These are phyloP conservation scores for Calocera cornea DNA, from an alignment of 768 basidiomycete genomes.

Conservation along the genomic window DNA sequence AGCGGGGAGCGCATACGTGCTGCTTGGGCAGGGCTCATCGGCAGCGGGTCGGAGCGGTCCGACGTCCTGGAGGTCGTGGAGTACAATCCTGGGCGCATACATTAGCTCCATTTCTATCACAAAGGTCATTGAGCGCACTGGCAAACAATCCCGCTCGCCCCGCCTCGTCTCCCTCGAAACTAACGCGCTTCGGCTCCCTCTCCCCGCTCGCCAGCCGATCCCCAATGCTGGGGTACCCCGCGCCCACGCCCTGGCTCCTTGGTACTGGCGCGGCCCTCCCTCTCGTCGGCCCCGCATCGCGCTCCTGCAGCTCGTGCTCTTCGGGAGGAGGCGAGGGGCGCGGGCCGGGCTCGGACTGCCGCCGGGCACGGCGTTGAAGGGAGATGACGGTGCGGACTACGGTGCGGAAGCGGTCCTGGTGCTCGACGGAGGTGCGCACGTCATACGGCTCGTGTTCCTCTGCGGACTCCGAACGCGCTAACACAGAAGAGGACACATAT, in stretches of 20 bases:
- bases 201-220: not conserved
- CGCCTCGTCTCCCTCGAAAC: not conserved
- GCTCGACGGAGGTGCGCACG: not conserved
- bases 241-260: not conserved
- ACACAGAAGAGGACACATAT: not conserved
- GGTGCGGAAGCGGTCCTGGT: not conserved
- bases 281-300: not conserved
- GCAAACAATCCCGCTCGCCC: not conserved
- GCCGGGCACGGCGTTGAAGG: not conserved
- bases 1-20: not conserved
- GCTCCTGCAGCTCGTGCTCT: not conserved
- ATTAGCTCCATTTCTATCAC: not conserved
- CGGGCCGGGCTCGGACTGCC: not conserved
- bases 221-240: not conserved
- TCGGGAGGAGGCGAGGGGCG: not conserved
- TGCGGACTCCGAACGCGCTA: not conserved
- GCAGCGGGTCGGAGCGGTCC: not conserved
- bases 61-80: not conserved
- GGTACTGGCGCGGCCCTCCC: not conserved
- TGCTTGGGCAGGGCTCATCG: not conserved
- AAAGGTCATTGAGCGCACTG: not conserved
- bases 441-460: not conserved
- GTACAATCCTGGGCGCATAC: not conserved
- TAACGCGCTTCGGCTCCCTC: not conserved
- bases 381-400: slow-evolving; percentile 1